Evolutionary conservation across 208 protist species (phyloP).

Genomic region (Crithidia mellificae): DNA sequence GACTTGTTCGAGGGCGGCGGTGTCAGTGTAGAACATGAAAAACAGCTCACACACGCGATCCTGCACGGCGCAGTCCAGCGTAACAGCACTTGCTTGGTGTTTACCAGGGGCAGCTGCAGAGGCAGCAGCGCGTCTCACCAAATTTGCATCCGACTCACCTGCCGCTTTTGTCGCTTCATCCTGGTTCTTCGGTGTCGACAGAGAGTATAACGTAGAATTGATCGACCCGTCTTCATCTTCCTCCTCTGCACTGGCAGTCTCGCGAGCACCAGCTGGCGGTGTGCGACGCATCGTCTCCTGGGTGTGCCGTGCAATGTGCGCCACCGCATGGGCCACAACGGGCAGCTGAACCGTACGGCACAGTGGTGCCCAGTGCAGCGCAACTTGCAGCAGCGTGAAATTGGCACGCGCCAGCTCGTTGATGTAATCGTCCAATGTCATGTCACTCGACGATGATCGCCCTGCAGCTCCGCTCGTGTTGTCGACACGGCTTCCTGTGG

Average conservation of each 20-base stretch:
- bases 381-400: constrained; percentile 2
- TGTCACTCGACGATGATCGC: neutral
- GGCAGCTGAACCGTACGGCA: constrained; percentile 28
- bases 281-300: too few species aligned
- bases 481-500: too few species aligned
- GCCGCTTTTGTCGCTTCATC: too few species aligned
- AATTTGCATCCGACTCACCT: neutral
- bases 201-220: neutral
- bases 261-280: neutral
- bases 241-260: too few species aligned
- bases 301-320: neutral
- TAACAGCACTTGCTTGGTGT: neutral
- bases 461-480: too few species aligned
- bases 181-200: neutral
- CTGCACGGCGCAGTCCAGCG: neutral
- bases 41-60: neutral
- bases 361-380: constrained; percentile 31
- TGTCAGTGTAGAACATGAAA: neutral
- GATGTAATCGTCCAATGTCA: constrained; percentile 2
- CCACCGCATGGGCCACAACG: neutral
- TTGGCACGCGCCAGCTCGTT: constrained; percentile 2
- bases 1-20: neutral
- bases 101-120: neutral
- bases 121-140: neutral
- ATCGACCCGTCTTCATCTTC: too few species aligned